phyloP scores from a whole-genome alignment of 139 green algal genomes.

The Coccomyxa sp. region DNA sequence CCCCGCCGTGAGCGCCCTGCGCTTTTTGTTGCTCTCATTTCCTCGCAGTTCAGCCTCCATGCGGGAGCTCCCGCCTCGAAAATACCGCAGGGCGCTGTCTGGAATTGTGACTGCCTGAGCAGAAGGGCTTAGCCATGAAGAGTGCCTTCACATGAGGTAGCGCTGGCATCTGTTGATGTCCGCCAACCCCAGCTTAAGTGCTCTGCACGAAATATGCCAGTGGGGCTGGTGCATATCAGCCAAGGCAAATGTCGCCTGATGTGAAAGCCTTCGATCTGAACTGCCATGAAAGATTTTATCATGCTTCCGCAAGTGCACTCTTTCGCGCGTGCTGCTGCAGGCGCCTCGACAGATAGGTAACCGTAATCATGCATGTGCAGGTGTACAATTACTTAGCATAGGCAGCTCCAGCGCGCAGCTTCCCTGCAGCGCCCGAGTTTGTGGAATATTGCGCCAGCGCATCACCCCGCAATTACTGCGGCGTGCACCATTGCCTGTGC shows the following conservation, averaged over 20 bases:
- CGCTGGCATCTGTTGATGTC: too few species aligned
- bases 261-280: background rate
- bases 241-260: background rate
- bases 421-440: too few species aligned
- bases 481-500: too few species aligned
- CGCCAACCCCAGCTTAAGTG: background rate
- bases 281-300: background rate
- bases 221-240: background rate
- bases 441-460: too few species aligned
- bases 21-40: background rate
- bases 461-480: too few species aligned
- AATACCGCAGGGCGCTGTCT: background rate
- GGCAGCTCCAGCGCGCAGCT: too few species aligned
- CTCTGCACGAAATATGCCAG: background rate
- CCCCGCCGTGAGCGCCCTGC: constrained; percentile 5
- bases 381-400: constrained; percentile 48
- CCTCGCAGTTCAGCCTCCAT: too few species aligned
- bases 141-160: too few species aligned
- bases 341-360: too few species aligned
- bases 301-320: background rate
- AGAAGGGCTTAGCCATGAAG: background rate
- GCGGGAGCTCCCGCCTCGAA: background rate
- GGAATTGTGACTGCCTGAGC: background rate
- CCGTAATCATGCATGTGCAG: too few species aligned
- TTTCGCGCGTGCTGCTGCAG: background rate